Conservation (phyloP, 345 rosid species). For the Firmiana major region DNA sequence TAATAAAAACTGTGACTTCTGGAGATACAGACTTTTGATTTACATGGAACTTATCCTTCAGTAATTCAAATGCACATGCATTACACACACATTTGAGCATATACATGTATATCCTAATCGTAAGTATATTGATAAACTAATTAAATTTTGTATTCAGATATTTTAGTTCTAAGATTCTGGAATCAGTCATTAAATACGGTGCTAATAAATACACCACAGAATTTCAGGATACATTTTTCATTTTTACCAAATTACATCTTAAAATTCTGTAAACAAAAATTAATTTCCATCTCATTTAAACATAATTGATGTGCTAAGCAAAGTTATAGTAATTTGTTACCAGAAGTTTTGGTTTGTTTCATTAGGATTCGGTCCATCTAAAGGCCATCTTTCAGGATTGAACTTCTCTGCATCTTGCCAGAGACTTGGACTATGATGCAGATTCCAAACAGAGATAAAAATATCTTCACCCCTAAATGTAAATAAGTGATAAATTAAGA, state of each 20-base stretch:
- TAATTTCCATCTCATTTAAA: neutral
- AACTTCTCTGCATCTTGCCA: conserved; percentile 82
- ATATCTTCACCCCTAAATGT: conserved; percentile 67
- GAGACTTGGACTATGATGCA: conserved; percentile 77
- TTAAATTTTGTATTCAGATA: neutral
- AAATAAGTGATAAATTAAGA: neutral
- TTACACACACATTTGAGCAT: neutral
- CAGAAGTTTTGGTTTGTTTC: conserved; percentile 91
- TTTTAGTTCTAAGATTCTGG: neutral
- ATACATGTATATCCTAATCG: neutral
- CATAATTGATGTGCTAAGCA: neutral
- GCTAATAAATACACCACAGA: neutral
- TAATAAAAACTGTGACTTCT: neutral
- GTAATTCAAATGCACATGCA: neutral
- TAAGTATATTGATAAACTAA: neutral
- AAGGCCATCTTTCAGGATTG: conserved; percentile 95
- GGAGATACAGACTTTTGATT: neutral
- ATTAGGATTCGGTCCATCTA: conserved; percentile 91
- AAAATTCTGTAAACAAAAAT: neutral
- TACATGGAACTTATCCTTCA: neutral
- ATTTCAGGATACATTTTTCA: neutral
- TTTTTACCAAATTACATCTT: neutral
- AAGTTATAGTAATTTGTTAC: conserved; percentile 26
- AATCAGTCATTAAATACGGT: neutral
- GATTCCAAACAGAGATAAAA: conserved; percentile 94